Evolutionary conservation across 2,329 filamentous ascomycete species (phyloP).

Genomic region (Endoconidiophora polonica): DNA sequence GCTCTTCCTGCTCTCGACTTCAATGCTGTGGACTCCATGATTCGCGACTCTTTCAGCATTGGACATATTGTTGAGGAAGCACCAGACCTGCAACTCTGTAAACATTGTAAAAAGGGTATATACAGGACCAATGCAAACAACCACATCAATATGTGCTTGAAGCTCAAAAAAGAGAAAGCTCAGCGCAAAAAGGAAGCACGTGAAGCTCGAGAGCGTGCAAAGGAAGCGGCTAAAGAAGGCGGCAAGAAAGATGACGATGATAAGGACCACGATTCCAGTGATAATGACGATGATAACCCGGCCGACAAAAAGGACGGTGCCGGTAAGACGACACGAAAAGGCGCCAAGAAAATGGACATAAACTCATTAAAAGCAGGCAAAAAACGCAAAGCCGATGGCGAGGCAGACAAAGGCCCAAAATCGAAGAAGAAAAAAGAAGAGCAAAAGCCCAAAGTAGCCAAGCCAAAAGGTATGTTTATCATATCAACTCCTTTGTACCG

Average conservation of each 20-base stretch:
- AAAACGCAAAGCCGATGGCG: slow-evolving; percentile 60
- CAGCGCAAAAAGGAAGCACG: slow-evolving; percentile 60
- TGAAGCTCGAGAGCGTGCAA: slow-evolving; percentile 51
- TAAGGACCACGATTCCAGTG: slow-evolving; percentile 31
- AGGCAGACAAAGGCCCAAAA: slow-evolving; percentile 69
- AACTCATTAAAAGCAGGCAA: slow-evolving; percentile 46
- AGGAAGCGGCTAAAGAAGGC: slow-evolving; percentile 42
- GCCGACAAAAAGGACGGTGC: slow-evolving; percentile 26
- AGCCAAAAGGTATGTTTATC: slow-evolving; percentile 51
- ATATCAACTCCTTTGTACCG: neutral
- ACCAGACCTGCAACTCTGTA: slow-evolving; percentile 70
- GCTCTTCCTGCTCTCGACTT: slow-evolving; percentile 39
- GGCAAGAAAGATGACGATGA: slow-evolving; percentile 34
- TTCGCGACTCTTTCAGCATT: slow-evolving; percentile 63
- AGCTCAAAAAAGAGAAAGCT: slow-evolving; percentile 68
- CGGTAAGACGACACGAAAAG: slow-evolving; percentile 40
- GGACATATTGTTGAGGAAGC: slow-evolving; percentile 68
- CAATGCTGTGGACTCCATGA: slow-evolving; percentile 56
- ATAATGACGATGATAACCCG: slow-evolving; percentile 27
- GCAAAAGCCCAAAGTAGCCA: slow-evolving; percentile 64
- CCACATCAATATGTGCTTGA: slow-evolving; percentile 72
- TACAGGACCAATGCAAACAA: slow-evolving; percentile 56
- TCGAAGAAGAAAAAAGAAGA: slow-evolving; percentile 94
- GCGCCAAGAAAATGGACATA: slow-evolving; percentile 41
- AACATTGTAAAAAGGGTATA: slow-evolving; percentile 84